Percentiles rank a stretch among this genome's conserved stretches.
Evolutionary conservation across 257 asterid species (phyloP).

Genomic region (Solanum arcanum): DNA sequence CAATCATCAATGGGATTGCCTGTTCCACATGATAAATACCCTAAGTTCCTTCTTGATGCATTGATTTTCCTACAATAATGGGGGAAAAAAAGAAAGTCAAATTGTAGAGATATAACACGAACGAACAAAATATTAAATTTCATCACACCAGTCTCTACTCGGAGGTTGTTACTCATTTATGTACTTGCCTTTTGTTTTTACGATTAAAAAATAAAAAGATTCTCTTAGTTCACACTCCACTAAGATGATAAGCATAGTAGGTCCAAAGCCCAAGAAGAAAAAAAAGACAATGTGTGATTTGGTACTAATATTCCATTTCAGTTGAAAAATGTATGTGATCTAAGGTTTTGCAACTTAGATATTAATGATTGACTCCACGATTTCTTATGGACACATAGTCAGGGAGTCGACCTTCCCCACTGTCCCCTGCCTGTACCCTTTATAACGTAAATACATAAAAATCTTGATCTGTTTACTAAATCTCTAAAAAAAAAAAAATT

Average conservation of each 20-base stretch:
- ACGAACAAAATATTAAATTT: too few species aligned
- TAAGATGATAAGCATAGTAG: neutral
- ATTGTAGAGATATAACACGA: too few species aligned
- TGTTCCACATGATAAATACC: slow-evolving; percentile 59
- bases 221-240: neutral
- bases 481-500: neutral
- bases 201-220: too few species aligned
- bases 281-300: neutral
- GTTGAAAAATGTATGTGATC: neutral
- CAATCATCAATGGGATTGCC: slow-evolving; percentile 94
- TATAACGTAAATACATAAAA: neutral
- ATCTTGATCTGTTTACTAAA: neutral
- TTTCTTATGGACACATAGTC: neutral
- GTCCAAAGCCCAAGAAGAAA: neutral
- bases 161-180: neutral
- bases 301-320: neutral
- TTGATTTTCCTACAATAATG: slow-evolving; percentile 43
- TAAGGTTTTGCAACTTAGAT: neutral
- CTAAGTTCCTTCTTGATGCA: slow-evolving; percentile 58
- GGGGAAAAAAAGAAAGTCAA: neutral
- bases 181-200: neutral
- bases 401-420: neutral
- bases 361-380: neutral
- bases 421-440: neutral
- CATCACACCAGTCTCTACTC: neutral